These are phyloP conservation scores for Leishmania braziliensis DNA, from an alignment of 208 protist genomes.

Conservation along the genomic window DNA sequence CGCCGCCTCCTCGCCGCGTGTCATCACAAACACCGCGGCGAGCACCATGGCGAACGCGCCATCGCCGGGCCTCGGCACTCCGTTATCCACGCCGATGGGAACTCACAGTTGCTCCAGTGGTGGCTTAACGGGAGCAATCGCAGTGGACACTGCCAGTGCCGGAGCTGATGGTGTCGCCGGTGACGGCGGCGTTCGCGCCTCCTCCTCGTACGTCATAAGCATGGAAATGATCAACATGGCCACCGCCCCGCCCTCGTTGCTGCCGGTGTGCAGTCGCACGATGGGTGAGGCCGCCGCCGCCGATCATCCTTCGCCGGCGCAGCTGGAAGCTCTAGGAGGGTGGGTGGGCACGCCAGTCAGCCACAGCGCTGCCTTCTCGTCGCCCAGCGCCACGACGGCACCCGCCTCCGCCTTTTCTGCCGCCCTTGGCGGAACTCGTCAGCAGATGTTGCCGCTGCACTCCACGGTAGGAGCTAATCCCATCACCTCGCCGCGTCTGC, in stretches of 20 bases:
- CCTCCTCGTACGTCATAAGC: conserved; percentile 11
- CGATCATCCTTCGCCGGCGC: conserved; percentile 3
- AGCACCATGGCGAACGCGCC: background rate
- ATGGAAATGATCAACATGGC: background rate
- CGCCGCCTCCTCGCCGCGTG: background rate
- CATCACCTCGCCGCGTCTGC: background rate
- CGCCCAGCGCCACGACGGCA: conserved; percentile 2
- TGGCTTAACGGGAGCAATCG: background rate
- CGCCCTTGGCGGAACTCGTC: background rate
- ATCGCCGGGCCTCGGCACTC: conserved; percentile 5
- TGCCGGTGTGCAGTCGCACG: conserved; percentile 22
- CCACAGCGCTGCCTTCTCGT: conserved; percentile 13
- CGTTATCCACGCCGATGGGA: background rate
- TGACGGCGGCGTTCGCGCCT: conserved; percentile 2
- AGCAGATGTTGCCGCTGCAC: conserved; percentile 4
- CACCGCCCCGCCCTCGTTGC: conserved; percentile 10
- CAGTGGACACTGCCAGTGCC: background rate
- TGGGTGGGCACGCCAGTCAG: conserved; percentile 6
- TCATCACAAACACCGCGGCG: background rate
- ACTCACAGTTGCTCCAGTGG: background rate
- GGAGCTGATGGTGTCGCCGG: background rate
- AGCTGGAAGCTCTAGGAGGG: conserved; percentile 4
- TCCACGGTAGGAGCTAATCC: background rate
- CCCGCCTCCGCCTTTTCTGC: background rate
- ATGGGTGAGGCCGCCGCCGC: conserved; percentile 12